These are phyloP conservation scores for Vigna reflexopilosa DNA, from an alignment of 306 rosid genomes.

Conservation along the genomic window DNA sequence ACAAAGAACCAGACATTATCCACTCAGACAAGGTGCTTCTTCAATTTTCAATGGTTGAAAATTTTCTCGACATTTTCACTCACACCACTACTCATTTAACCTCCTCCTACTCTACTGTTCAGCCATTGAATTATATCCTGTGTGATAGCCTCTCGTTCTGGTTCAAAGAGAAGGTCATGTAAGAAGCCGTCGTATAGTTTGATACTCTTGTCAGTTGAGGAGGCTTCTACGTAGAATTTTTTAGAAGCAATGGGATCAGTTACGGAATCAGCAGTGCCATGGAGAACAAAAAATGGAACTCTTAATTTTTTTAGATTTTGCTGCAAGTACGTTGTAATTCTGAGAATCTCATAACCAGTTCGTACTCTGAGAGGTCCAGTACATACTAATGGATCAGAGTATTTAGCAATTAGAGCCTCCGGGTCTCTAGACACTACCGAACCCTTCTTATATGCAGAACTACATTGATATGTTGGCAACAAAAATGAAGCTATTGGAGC, in stretches of 20 bases:
- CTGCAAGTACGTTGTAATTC: slow-evolving; percentile 67
- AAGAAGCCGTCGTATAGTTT: slow-evolving; percentile 65
- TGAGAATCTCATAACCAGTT: slow-evolving; percentile 83
- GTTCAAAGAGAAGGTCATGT: slow-evolving; percentile 88
- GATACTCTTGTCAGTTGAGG: slow-evolving; percentile 75
- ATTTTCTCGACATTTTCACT: slow-evolving; percentile 9
- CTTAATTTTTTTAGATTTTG: slow-evolving; percentile 61
- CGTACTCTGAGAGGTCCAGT: slow-evolving; percentile 72
- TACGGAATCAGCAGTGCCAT: slow-evolving; percentile 77
- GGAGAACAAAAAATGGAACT: slow-evolving; percentile 82
- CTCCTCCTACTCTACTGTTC: slow-evolving; percentile 56
- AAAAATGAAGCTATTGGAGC: slow-evolving; percentile 73
- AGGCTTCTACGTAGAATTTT: slow-evolving; percentile 69
- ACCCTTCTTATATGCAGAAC: slow-evolving; percentile 67
- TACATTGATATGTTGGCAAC: slow-evolving; percentile 70
- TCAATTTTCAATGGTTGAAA: not conserved
- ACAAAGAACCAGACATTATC: slow-evolving; percentile 13
- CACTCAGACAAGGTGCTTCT: not conserved
- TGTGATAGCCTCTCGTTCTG: slow-evolving; percentile 64
- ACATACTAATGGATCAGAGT: slow-evolving; percentile 82
- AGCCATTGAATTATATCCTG: slow-evolving; percentile 73
- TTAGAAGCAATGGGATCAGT: slow-evolving; percentile 79
- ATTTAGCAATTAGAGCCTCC: slow-evolving; percentile 72
- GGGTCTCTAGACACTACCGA: slow-evolving; percentile 73
- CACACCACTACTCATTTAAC: slow-evolving; percentile 31